These are phyloP conservation scores for Mycena olivaceomarginata DNA, from an alignment of 768 basidiomycete genomes.

Conservation along the genomic window DNA sequence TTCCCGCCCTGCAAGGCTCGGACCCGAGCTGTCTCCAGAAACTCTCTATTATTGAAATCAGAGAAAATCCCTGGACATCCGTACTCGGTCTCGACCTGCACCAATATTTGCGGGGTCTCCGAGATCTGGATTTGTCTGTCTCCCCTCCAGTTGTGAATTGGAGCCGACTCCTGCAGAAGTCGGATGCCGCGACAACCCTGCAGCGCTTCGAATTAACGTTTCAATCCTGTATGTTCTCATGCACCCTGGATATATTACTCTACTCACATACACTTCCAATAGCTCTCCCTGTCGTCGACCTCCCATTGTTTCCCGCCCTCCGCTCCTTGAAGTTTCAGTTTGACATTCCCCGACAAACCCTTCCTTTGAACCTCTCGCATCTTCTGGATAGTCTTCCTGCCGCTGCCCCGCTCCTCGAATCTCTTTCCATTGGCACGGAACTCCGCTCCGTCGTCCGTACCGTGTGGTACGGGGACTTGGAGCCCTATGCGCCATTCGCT, in stretches of 20 bases:
- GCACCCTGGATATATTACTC: no score
- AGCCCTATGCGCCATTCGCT: background rate
- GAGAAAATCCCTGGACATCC: background rate
- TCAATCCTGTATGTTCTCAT: background rate
- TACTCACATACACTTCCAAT: background rate
- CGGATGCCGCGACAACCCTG: background rate
- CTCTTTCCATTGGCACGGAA: background rate
- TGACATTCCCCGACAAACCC: background rate
- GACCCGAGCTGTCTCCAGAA: background rate
- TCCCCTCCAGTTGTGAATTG: background rate
- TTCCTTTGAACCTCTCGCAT: background rate
- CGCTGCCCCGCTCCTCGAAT: background rate
- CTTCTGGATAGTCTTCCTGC: background rate
- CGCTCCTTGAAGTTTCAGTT: background rate
- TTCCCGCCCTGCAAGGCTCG: background rate
- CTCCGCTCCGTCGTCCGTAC: background rate
- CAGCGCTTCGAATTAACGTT: background rate
- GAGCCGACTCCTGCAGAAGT: background rate
- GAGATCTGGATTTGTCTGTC: background rate
- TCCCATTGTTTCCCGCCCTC: background rate
- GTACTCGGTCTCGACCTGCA: background rate
- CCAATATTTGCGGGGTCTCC: constrained; percentile 2
- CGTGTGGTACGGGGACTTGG: background rate
- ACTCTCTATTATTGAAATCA: background rate
- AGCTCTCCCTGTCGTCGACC: constrained; percentile 4